Conservation (phyloP, 805 yeast species). For the Cyberlindnera bimundalis region DNA sequence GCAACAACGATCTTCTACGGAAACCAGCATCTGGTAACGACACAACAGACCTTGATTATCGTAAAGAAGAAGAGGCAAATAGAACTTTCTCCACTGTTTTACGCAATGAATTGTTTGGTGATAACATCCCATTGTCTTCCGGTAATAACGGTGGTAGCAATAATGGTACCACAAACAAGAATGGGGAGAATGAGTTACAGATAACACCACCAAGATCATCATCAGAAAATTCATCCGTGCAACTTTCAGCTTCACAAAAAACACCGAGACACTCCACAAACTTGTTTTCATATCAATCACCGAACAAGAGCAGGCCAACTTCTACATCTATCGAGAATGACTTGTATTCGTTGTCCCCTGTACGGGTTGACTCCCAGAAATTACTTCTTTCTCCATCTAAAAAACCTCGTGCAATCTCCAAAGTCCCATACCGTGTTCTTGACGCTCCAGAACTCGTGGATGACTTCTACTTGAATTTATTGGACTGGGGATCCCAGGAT, state of each 20-base stretch:
- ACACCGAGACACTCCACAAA: constrained; percentile 46
- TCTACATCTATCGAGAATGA: constrained; percentile 64
- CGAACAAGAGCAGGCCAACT: constrained; percentile 57
- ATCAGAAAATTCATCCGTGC: constrained; percentile 16
- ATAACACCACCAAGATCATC: constrained; percentile 33
- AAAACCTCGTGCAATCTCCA: constrained; percentile 71
- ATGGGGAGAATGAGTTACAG: constrained; percentile 28
- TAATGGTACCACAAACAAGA: constrained; percentile 26
- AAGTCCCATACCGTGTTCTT: constrained; percentile 86
- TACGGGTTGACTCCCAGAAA: constrained; percentile 81
- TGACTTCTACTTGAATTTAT: constrained; percentile 81
- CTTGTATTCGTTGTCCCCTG: constrained; percentile 79
- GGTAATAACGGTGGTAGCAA: constrained; percentile 23
- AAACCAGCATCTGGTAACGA: constrained; percentile 29
- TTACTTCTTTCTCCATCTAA: constrained; percentile 78
- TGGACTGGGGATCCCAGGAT: constrained; percentile 95
- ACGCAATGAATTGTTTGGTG: constrained; percentile 90
- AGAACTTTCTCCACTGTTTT: constrained; percentile 81
- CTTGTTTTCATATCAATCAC: constrained; percentile 72
- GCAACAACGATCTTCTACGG: constrained; percentile 19
- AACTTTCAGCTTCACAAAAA: constrained; percentile 21
- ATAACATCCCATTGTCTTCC: constrained; percentile 53
- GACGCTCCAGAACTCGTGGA: constrained; percentile 96
- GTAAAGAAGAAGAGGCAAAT: constrained; percentile 79
- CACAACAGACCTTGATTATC: constrained; percentile 55